Evolutionary conservation across 2,329 filamentous ascomycete species (phyloP).

Genomic region (Diaporthe vexans): DNA sequence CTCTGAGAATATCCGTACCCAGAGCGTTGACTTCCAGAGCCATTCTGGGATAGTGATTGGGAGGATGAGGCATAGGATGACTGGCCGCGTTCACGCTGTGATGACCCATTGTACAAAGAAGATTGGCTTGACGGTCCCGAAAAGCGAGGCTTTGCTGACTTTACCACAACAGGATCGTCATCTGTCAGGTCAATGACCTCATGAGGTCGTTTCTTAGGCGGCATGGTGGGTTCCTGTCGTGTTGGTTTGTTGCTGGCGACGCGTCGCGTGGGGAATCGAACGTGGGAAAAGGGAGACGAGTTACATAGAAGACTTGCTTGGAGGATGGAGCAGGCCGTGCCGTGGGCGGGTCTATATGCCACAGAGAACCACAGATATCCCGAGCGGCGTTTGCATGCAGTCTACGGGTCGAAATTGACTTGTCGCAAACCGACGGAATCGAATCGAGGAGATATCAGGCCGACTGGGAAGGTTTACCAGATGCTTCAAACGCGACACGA

Average conservation of each 20-base stretch:
- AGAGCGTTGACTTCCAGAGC: conserved; percentile 9
- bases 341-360: background rate
- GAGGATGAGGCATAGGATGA: conserved; percentile 4
- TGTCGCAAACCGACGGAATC: background rate
- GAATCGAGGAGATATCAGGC: background rate
- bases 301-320: background rate
- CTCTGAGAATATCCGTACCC: conserved; percentile 10
- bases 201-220: conserved; percentile 53
- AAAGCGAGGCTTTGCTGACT: conserved; percentile 42
- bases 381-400: background rate
- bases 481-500: conserved; percentile 20
- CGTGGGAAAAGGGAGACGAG: background rate
- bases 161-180: conserved; percentile 47
- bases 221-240: conserved; percentile 18
- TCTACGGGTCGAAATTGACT: background rate
- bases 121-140: conserved; percentile 44
- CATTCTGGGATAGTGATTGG: conserved; percentile 2
- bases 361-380: background rate
- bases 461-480: background rate
- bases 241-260: background rate
- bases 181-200: conserved; percentile 59
- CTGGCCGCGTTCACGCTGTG: background rate
- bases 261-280: conserved; percentile 6
- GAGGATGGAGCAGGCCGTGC: background rate
- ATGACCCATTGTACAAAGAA: conserved; percentile 1